Conservation (phyloP, 148 eudicot genomes). For the Cornus controversa region DNA sequence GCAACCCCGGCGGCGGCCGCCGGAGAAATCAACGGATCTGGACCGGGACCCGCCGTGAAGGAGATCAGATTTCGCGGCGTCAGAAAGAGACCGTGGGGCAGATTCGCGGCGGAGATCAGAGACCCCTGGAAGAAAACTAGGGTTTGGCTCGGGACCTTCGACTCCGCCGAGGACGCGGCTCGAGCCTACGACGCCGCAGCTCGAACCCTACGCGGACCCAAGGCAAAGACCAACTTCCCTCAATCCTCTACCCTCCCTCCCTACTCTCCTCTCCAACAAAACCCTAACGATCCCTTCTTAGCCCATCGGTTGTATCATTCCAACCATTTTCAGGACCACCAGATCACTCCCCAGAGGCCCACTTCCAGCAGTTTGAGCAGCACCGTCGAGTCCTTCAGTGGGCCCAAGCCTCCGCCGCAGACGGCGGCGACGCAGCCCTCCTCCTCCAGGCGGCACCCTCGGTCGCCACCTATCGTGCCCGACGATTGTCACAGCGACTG, state of each 20-base stretch:
- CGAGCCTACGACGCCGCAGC: slow-evolving; percentile 78
- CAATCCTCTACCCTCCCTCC: slow-evolving; percentile 7
- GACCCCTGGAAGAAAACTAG: slow-evolving; percentile 79
- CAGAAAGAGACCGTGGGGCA: slow-evolving; percentile 72
- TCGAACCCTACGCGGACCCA: slow-evolving; percentile 50
- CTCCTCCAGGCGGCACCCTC: slow-evolving; percentile 3
- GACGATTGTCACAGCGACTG: slow-evolving; percentile 52
- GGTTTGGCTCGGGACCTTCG: slow-evolving; percentile 79
- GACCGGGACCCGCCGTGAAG: slow-evolving; percentile 3
- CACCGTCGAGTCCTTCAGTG: slow-evolving; percentile 65
- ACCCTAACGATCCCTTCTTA: slow-evolving; percentile 19
- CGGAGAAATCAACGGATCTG: slow-evolving; percentile 38
- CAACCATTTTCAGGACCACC: slow-evolving; percentile 24
- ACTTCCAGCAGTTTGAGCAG: slow-evolving; percentile 64
- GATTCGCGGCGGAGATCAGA: slow-evolving; percentile 77
- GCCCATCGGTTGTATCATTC: slow-evolving; percentile 18
- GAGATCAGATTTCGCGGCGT: slow-evolving; percentile 58
- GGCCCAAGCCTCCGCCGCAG: slow-evolving; percentile 30
- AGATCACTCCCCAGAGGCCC: slow-evolving; percentile 38
- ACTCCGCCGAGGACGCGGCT: slow-evolving; percentile 72
- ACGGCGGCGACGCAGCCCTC: neutral
- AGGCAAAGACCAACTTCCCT: slow-evolving; percentile 76
- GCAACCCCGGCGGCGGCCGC: slow-evolving; percentile 17
- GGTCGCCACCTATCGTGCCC: slow-evolving; percentile 23
- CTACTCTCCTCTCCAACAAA: slow-evolving; percentile 12